Evolutionary conservation across 1,284 basidiomycete species (phyloP).

Genomic region (Singerocomus rubriflavus): DNA sequence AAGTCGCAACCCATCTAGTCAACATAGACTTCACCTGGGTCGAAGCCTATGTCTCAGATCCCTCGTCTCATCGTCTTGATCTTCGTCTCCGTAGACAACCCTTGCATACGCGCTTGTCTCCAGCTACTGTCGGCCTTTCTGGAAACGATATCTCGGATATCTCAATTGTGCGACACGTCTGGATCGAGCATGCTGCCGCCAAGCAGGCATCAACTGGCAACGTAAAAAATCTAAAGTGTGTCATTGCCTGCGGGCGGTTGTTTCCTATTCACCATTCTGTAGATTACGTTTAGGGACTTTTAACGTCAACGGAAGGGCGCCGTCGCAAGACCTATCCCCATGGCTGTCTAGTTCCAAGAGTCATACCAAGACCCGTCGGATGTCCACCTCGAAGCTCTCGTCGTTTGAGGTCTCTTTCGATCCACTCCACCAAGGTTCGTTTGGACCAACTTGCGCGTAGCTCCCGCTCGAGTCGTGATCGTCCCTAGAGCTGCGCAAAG

Average conservation of each 20-base stretch:
- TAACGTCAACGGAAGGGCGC: slow-evolving; percentile 73
- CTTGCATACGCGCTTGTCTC: slow-evolving; percentile 50
- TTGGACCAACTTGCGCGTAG: neutral
- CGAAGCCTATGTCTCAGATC: slow-evolving; percentile 12
- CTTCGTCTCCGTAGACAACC: slow-evolving; percentile 47
- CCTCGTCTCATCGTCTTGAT: slow-evolving; percentile 44
- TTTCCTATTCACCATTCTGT: slow-evolving; percentile 2
- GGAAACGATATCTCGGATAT: slow-evolving; percentile 60
- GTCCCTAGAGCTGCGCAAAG: slow-evolving; percentile 10
- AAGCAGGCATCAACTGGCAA: slow-evolving; percentile 32
- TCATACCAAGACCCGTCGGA: slow-evolving; percentile 13
- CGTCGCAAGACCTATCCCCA: slow-evolving; percentile 60
- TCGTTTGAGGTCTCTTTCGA: slow-evolving; percentile 29
- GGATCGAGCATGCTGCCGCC: slow-evolving; percentile 48
- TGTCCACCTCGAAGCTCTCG: slow-evolving; percentile 40
- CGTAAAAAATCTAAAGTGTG: slow-evolving; percentile 28
- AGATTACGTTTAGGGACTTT: slow-evolving; percentile 72
- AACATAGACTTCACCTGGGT: slow-evolving; percentile 21
- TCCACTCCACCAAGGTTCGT: slow-evolving; percentile 17
- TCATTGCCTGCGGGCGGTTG: neutral
- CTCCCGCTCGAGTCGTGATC: slow-evolving; percentile 1
- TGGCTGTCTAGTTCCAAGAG: slow-evolving; percentile 40
- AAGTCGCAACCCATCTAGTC: slow-evolving; percentile 13
- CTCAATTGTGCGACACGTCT: slow-evolving; percentile 56
- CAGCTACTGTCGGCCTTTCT: slow-evolving; percentile 56